Evolutionary conservation across 345 rosid species (phyloP), one percentile per base, ranked within the genome.

Genomic region (Hypericum perforatum): DNA sequence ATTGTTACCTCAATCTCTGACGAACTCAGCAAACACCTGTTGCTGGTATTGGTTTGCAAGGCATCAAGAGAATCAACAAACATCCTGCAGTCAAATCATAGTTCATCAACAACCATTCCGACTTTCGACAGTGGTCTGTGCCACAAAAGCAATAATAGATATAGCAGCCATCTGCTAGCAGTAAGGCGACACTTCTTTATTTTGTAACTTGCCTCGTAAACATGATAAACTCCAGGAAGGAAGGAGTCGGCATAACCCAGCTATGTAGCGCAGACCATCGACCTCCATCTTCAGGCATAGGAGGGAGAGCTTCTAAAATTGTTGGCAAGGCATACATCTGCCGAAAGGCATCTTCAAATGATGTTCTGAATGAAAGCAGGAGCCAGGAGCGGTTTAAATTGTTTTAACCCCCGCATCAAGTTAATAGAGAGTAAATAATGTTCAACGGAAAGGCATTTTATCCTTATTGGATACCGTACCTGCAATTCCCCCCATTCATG

Each of bases 221-320:
- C 95, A 83, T 88, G 45, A 83, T 56, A 63, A 83, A 92, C 73
- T 92, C 97, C 49, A 92, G 73, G 69, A 88, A 88, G 54, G 95
- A 88, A 58, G 95, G 78, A 44, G 98, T 92, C 59, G 94, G 98
- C 97, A 92, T 88, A 70, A 83, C 94, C 98, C 98, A 92, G 59
- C 94, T 74, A 67, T 92, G 94, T 61, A 87, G 78, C 54, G 89
- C 67, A 61, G 96, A 92, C 98, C 98, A 92, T 65, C 73, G 72
- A 57, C 85, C 80, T 60, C 86, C 88, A 75, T 85, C 98, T 63
- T 73, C 82, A 16, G 96, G 96, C 98, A 88, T 92, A 46, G 95
- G 95, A 9, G 96, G 96, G 66, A 88, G 95, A 68, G 75, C 90
- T 65, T 83, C 94, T 13, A 77, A 39, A 67, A 77, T 60, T 57